These are phyloP conservation scores for Gliomastix tumulicola DNA, from an alignment of 2,329 filamentous ascomycete genomes.

Conservation along the genomic window DNA sequence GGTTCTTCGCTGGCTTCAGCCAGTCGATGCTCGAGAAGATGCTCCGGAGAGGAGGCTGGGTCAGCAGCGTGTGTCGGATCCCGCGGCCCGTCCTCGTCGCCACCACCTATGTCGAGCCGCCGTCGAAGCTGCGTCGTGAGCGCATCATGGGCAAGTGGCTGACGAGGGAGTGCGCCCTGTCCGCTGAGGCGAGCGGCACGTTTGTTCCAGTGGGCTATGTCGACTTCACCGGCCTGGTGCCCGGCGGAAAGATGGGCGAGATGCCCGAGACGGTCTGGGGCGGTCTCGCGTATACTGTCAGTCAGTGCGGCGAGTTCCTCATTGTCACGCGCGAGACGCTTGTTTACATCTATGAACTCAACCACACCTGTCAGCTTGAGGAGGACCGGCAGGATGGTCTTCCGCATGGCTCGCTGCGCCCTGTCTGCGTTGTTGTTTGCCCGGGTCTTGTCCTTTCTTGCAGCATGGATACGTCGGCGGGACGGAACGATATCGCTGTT, in stretches of 20 bases:
- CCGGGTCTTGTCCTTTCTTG: conserved; percentile 49
- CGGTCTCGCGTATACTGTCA: conserved; percentile 38
- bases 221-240: conserved; percentile 25
- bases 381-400: conserved; percentile 11
- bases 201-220: conserved; percentile 24
- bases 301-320: conserved; percentile 51
- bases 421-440: conserved; percentile 47
- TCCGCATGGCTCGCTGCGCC: conserved; percentile 22
- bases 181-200: conserved; percentile 10
- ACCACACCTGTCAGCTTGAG: conserved; percentile 22
- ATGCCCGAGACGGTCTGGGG: conserved; percentile 13
- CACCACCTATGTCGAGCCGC: conserved; percentile 5
- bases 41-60: conserved; percentile 50
- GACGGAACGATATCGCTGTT: conserved; percentile 47
- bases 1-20: conserved; percentile 53
- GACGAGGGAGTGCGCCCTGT: conserved; percentile 27
- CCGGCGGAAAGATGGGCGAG: too few species aligned
- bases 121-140: conserved; percentile 15
- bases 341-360: conserved; percentile 48
- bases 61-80: conserved; percentile 23
- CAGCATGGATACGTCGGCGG: conserved; percentile 54
- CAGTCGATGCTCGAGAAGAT: conserved; percentile 40
- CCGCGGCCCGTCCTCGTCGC: conserved; percentile 13
- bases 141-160: conserved; percentile 32
- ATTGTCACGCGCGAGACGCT: conserved; percentile 45